A percentile compares a stretch with the other conserved stretches of the same genome.
Evolutionary conservation across 225 moss, liverwort and hornwort genomes (phyloP).

Genomic region (Asterella californica): DNA sequence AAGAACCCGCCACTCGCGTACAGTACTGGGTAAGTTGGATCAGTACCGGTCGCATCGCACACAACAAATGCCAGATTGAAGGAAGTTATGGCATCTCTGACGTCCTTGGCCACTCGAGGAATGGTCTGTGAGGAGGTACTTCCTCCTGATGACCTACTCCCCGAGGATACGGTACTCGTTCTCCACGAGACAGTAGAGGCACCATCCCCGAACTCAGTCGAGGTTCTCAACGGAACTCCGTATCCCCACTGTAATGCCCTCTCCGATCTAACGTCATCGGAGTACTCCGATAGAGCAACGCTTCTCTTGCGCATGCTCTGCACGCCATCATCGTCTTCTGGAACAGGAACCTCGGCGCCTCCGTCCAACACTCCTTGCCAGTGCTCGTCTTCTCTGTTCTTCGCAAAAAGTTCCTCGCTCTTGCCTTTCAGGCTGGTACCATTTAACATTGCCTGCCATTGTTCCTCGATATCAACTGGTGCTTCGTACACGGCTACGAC

Average conservation of each 20-base stretch:
- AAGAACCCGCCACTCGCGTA: conserved; percentile 42
- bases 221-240: conserved; percentile 15
- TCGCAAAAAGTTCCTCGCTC: neutral
- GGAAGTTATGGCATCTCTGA: conserved; percentile 30
- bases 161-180: conserved; percentile 6
- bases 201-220: conserved; percentile 18
- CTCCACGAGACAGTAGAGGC: conserved; percentile 20
- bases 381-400: neutral
- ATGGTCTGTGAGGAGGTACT: neutral
- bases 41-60: conserved; percentile 26
- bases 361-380: conserved; percentile 18
- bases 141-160: conserved; percentile 1
- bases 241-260: conserved; percentile 34
- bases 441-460: conserved; percentile 13
- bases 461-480: conserved; percentile 2
- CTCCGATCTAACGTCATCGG: conserved; percentile 41
- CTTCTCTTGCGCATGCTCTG: neutral
- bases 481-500: neutral
- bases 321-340: neutral
- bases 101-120: conserved; percentile 21
- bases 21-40: conserved; percentile 20
- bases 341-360: neutral
- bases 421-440: neutral
- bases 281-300: conserved; percentile 8
- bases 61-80: conserved; percentile 40